Evolutionary conservation across 73 alveolate species (phyloP).

Genomic region (Blepharisma japonicum): DNA sequence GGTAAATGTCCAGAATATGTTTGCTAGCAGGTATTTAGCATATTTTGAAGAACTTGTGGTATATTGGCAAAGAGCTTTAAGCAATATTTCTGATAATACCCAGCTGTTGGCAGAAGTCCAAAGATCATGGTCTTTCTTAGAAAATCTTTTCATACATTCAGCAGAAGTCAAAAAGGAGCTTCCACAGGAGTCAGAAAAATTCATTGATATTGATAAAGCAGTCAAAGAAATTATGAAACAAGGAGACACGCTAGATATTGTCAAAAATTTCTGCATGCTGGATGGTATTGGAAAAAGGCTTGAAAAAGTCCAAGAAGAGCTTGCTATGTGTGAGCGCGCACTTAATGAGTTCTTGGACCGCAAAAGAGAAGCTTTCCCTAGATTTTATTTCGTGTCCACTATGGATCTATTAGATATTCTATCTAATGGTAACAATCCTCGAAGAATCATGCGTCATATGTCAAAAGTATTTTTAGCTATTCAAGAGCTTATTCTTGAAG

Average conservation of each 20-base stretch:
- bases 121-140: constrained; percentile 92
- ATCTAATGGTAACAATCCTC: constrained; percentile 99
- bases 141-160: constrained; percentile 98
- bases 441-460: constrained; percentile 94
- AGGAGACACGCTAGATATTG: constrained; percentile 79
- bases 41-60: constrained; percentile 73
- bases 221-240: constrained; percentile 92
- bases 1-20: constrained; percentile 76
- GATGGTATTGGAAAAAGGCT: constrained; percentile 81
- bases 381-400: constrained; percentile 99
- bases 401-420: constrained; percentile 98
- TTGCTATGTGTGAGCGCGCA: constrained; percentile 99
- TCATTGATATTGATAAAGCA: constrained; percentile 92
- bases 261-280: constrained; percentile 90
- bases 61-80: constrained; percentile 47
- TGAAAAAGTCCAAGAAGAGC: constrained; percentile 88
- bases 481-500: constrained; percentile 61
- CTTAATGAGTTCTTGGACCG: constrained; percentile 99
- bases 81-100: constrained; percentile 85
- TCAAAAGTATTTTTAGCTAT: constrained; percentile 68
- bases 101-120: constrained; percentile 96
- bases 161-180: constrained; percentile 99
- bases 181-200: constrained; percentile 98
- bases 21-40: constrained; percentile 74
- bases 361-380: constrained; percentile 99